Evolutionary conservation across 2,329 filamentous ascomycete genomes (phyloP), one percentile per base, ranked within the genome.

Genomic region (Colletotrichum sp.): DNA sequence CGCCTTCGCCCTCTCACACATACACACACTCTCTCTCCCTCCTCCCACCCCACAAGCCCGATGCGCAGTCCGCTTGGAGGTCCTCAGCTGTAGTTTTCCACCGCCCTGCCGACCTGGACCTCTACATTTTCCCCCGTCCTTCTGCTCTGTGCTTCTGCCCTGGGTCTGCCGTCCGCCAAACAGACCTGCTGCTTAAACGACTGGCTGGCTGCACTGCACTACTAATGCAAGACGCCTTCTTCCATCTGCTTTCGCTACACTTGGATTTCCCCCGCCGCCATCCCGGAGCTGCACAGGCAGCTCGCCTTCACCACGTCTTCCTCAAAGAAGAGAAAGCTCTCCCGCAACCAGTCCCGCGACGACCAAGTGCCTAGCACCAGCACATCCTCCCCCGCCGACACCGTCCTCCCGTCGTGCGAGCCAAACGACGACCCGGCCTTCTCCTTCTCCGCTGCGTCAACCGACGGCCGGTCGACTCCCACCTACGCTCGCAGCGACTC

Each of bases 291-390:
- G 90, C 90, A 79, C 78, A 82, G 82, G 91, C 90, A 92, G 91
- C 91, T 93, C 91, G 85, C 88, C 83, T 87, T 89, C 91, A 93
- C 89, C 84, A 93, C 91, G 91, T 92, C 91, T 91, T 92, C 90
- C 87, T 88, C 86, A 89, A 93, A 93, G 90, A 93, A 93, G 91
- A 89, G 91, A 88, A 93, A 90, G 89, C 89, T 93, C 80, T 86
- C 86, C 72, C 76, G 84, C 85, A 73, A 83, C 81, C 82, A 83
- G 76, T 82, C 83, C 78, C 81, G 83, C 81, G 85, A 88, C 81
- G 80, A 83, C 75, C 82, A 82, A 78, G 81, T 79, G 66, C 76
- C 80, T 76, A 80, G 77, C 61, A 73, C 80, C 75, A 80, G 77
- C 59, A 73, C 75, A 76, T 81, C 82, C n/a, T 83, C 82, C 58